Evolutionary conservation across 2,329 filamentous ascomycete species (phyloP).

Genomic region (Penicillium sumatraense): DNA sequence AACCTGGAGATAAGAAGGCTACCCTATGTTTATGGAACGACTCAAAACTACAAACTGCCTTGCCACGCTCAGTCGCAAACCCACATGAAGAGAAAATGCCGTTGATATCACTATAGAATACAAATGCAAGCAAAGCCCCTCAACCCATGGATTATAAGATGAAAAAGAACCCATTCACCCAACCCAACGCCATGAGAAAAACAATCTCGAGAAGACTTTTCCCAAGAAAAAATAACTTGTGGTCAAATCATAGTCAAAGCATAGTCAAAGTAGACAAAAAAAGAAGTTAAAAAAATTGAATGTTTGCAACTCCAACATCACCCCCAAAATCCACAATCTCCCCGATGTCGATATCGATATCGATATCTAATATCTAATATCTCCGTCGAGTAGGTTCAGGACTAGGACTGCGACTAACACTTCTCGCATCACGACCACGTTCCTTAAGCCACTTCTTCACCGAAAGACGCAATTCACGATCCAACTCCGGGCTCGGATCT

Average conservation of each 20-base stretch:
- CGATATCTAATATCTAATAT: no score
- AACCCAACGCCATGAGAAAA: conserved; percentile 28
- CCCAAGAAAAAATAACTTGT: no score
- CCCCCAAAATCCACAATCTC: no score
- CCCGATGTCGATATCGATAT: no score
- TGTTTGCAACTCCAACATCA: neutral
- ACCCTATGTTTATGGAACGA: no score
- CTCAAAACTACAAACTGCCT: no score
- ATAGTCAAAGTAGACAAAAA: no score
- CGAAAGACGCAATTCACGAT: conserved; percentile 80
- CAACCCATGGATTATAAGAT: no score
- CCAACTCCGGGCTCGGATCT: conserved; percentile 86
- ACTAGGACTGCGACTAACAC: conserved; percentile 78
- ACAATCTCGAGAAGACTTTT: conserved; percentile 7
- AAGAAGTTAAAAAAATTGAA: conserved; percentile 16
- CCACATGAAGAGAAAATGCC: neutral
- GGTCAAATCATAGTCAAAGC: no score
- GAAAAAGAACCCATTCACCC: no score
- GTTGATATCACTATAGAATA: conserved; percentile 7
- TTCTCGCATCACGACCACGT: conserved; percentile 82
- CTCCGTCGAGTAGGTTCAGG: conserved; percentile 80
- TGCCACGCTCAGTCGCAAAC: no score
- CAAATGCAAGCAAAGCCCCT: neutral
- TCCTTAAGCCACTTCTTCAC: conserved; percentile 97
- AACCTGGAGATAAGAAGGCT: no score